Evolutionary conservation across 352 stramenopile genomes (phyloP), one percentile per base, ranked within the genome.

Genomic region (Globisporangium paddicum): DNA sequence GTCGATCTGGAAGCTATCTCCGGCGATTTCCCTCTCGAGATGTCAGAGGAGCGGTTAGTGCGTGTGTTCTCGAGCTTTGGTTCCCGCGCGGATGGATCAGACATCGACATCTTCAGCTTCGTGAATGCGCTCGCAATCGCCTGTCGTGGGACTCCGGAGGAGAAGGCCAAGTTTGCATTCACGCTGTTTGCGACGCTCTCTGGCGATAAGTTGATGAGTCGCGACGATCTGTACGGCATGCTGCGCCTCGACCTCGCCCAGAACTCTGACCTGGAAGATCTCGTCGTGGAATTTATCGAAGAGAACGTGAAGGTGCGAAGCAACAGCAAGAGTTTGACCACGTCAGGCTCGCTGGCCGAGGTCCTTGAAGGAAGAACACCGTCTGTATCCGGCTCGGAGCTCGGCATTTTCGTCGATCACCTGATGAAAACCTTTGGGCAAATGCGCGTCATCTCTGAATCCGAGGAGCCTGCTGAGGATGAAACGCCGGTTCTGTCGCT

Each of bases 41-140:
- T 95, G 79, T 86, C 82, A 8, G 84, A 93, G 18, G 79, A 90
- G 47, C 77, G 82, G 3, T 90, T 95, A 38, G 64, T 66, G 25
- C 81, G 77, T 3, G 80, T 94, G 18, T 95, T 95, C 60, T 67
- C 77, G 3, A 90, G 71, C 58, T 94, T 94, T 71, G 86, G 86
- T 0, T 77, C 77, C 23, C 82, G 86, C 7, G 86, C 86, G 1
- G 93, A 90, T 53, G 84, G 84, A 13, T 61, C 68, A 10, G 84
- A 93, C 49, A 91, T 95, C 51, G 86, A 94, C 30, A 73, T 95
- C 32, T 95, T 95, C 57, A 90, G 78, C 58, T 95, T 95, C 63
- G 84, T 95, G 13, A 86, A 89, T 56, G 79, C 81, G 9, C 68
- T 95, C 23, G 81, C 79, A 37, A 86, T 90, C 50, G 79, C 86